Evolutionary conservation across 176 grass and related monocot species (phyloP), one percentile per base, ranked within the genome.

Genomic region (Paspalum notatum): DNA sequence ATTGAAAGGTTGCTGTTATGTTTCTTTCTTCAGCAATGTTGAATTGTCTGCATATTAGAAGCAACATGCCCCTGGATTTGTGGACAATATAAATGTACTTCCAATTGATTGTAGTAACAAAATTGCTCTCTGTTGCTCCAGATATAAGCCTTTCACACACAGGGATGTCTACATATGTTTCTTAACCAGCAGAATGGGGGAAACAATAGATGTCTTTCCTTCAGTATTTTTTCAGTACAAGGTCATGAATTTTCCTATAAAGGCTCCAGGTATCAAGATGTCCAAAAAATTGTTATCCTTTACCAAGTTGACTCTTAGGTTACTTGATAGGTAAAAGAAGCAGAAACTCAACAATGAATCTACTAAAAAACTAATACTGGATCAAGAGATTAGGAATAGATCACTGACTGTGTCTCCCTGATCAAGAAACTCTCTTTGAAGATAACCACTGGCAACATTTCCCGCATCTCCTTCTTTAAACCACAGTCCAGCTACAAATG

Each of bases 371-470:
- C 18, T 63, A 76, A 24, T 81, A 84, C 13, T 40, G 44, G 39
- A 75, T 45, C 44, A 41, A 77, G 26, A 73, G 68, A 38, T 71
- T 14, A 53, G 44, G 42, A 62, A 37, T 18, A 22, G 48, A 87
- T 84, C 47, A 94, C 95, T 94, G 5, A 98, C 95, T 98, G 92
- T 68, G 95, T 98, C 83, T 98, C 95, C 56, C 90, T 90, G 80
- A 98, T 87, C 83, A 94, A 88, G 74, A 97, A 94, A 75, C 95
- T 98, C 84, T 92, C 90, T 82, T 94, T 98, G 92, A 91, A 98
- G 15, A 98, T 73, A 26, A 98, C 86, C 2, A 98, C 90, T 5
- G 92, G 95, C 82, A 98, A 78, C 95, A 98, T 98, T 72, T 98
- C 92, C 6, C 88, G 89, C 27, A 95, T 60, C 81, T 95, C 95